A percentile compares a stretch with the other conserved stretches of the same genome.
phyloP scores from a whole-genome alignment of 2,329 filamentous ascomycete species.

The Ceratocystis lukuohia region DNA sequence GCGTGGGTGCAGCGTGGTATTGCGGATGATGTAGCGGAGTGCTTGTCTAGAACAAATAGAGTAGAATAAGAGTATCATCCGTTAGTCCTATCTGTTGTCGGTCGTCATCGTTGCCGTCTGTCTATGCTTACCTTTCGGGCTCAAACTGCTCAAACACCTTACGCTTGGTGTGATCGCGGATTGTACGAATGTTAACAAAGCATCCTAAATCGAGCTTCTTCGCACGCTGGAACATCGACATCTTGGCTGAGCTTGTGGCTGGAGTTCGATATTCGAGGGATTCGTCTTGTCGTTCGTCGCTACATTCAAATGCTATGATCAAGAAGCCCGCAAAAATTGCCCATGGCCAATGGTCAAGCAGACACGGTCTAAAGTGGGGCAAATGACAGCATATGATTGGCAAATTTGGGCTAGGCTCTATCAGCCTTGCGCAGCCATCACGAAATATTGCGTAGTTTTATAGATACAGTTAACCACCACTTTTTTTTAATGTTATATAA shows the following conservation, averaged over 20 bases:
- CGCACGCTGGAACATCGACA: conserved; percentile 67
- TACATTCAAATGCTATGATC: not conserved
- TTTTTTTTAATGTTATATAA: not conserved
- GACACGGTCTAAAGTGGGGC: conserved; percentile 8
- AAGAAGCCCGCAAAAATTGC: conserved; percentile 2
- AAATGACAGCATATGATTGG: conserved; percentile 2
- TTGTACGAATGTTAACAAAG: conserved; percentile 71
- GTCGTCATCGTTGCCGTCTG: not conserved
- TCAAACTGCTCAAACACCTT: conserved; percentile 81
- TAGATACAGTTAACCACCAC: not conserved
- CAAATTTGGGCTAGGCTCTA: not conserved
- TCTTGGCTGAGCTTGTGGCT: conserved; percentile 31
- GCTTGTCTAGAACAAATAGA: conserved; percentile 55
- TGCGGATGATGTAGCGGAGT: conserved; percentile 82
- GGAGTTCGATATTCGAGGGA: not conserved
- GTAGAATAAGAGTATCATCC: conserved; percentile 1
- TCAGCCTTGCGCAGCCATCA: conserved; percentile 12
- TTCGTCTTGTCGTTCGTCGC: conserved; percentile 8
- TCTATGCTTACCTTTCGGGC: conserved; percentile 55
- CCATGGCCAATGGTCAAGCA: not conserved
- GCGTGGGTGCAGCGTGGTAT: conserved; percentile 69
- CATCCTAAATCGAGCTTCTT: conserved; percentile 84
- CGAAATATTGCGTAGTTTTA: not conserved
- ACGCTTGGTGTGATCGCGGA: conserved; percentile 94
- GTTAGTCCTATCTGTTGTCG: not conserved